phyloP scores from a whole-genome alignment of 352 stramenopile species.

The Globisporangium yorkense region DNA sequence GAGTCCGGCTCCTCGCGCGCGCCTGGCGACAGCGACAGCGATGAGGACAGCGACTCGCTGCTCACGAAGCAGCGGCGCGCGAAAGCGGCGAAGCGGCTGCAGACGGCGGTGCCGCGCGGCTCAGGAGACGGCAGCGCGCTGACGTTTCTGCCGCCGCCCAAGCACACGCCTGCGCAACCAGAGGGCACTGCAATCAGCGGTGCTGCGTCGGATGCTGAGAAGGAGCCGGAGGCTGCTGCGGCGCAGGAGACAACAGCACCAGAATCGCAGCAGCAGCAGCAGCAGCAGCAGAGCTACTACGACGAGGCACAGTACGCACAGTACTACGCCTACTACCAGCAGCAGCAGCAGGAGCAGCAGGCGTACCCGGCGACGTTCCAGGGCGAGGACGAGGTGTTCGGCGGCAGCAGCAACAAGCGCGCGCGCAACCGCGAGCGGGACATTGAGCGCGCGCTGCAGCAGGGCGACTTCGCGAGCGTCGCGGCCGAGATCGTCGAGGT shows the following conservation, averaged over 20 bases:
- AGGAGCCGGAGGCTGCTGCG: conserved; percentile 5
- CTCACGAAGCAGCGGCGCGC: conserved; percentile 52
- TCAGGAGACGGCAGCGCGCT: conserved; percentile 11
- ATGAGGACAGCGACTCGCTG: conserved; percentile 30
- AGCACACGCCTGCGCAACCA: conserved; percentile 27
- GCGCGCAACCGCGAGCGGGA: conserved; percentile 53
- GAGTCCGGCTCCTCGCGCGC: conserved; percentile 24
- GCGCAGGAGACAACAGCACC: conserved; percentile 2
- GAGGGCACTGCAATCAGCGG: conserved; percentile 6
- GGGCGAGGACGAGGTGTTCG: conserved; percentile 27
- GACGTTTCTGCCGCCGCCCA: conserved; percentile 60
- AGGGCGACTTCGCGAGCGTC: conserved; percentile 58
- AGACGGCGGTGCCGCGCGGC: conserved; percentile 6
- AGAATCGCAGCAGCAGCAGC: conserved; percentile 12
- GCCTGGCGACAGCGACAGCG: conserved; percentile 20
- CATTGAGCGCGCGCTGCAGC: conserved; percentile 61
- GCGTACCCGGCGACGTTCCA: conserved; percentile 25
- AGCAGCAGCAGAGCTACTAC: conserved; percentile 10
- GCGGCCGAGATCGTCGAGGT: conserved; percentile 62
- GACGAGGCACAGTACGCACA: conserved; percentile 29
- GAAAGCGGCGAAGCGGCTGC: conserved; percentile 26
- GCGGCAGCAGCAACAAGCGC: conserved; percentile 45
- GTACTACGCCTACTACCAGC: conserved; percentile 24
- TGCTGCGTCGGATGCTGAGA: conserved; percentile 15
- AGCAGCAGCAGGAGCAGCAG: conserved; percentile 25